These are phyloP conservation scores for Elsinoe arachidis DNA, from an alignment of 2,329 filamentous ascomycete species.

Conservation along the genomic window DNA sequence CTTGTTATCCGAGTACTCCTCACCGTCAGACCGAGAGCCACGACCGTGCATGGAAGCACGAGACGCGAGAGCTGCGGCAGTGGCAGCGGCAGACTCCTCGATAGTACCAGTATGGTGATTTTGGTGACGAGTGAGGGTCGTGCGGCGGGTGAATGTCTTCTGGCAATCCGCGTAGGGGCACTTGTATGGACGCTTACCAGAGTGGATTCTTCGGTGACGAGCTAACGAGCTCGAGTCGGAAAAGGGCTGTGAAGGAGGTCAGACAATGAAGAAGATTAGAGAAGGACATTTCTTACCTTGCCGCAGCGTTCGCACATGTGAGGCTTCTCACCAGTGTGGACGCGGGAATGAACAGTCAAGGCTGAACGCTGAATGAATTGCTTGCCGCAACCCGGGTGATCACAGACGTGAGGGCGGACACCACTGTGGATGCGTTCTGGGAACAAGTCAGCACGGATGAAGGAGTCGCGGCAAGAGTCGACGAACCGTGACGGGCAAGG, in stretches of 20 bases:
- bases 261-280: conserved; percentile 10
- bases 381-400: conserved; percentile 81
- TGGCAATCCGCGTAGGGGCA: conserved; percentile 96
- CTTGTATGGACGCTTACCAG: conserved; percentile 91
- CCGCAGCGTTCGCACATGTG: conserved; percentile 95
- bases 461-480: conserved; percentile 7
- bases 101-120: conserved; percentile 93
- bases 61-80: conserved; percentile 70
- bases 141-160: conserved; percentile 94
- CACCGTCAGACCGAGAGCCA: conserved; percentile 56
- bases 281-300: conserved; percentile 56
- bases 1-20: conserved; percentile 58
- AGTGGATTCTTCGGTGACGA: conserved; percentile 87
- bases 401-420: conserved; percentile 83
- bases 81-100: conserved; percentile 83
- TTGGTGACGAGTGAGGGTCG: conserved; percentile 88
- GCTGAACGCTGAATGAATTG: conserved; percentile 96
- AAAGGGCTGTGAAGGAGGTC: conserved; percentile 57
- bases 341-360: conserved; percentile 86
- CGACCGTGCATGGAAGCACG: conserved; percentile 37
- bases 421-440: conserved; percentile 92
- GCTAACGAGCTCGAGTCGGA: conserved; percentile 93
- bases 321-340: conserved; percentile 96
- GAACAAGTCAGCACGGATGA: not conserved
- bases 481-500: conserved; percentile 83